phyloP scores from a whole-genome alignment of 202 grass and related monocot genomes.

The Dendrocalamus latiflorus region DNA sequence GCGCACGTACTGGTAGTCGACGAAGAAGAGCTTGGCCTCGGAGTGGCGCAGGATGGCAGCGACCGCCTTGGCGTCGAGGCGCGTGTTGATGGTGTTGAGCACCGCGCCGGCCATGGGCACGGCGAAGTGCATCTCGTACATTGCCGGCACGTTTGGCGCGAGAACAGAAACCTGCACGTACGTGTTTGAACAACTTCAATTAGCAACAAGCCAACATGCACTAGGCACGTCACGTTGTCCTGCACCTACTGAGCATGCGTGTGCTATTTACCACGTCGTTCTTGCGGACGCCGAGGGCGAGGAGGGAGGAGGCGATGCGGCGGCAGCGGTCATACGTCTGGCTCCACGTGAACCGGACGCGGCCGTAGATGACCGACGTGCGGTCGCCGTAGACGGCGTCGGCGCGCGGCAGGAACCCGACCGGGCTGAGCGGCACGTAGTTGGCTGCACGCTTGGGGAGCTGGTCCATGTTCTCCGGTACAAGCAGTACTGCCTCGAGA shows the following conservation, averaged over 20 bases:
- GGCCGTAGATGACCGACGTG: conserved; percentile 51
- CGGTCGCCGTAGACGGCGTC: conserved; percentile 66
- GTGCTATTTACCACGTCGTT: conserved; percentile 35
- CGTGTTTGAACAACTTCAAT: not conserved
- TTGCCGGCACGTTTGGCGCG: conserved; percentile 58
- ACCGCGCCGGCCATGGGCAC: conserved; percentile 83
- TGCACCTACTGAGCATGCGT: not conserved
- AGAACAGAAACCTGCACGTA: conserved; percentile 40
- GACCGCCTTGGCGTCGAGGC: conserved; percentile 43
- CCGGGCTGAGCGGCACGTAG: conserved; percentile 58
- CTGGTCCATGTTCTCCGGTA: conserved; percentile 58
- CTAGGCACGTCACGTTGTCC: not conserved
- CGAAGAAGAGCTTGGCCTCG: conserved; percentile 60
- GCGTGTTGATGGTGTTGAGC: conserved; percentile 62
- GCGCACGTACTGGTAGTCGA: conserved; percentile 48
- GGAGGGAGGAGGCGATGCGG: conserved; percentile 48
- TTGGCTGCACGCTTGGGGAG: conserved; percentile 52
- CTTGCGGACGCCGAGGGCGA: conserved; percentile 21
- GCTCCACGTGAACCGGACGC: conserved; percentile 44
- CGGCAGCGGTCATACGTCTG: conserved; percentile 52
- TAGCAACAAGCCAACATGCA: not conserved
- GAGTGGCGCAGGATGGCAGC: conserved; percentile 47
- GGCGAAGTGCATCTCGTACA: conserved; percentile 81
- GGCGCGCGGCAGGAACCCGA: conserved; percentile 58
- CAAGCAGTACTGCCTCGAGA: too few species aligned